A percentile compares a stretch with the other conserved stretches of the same genome.
These are phyloP conservation scores for Amanita rimosa DNA, from an alignment of 768 basidiomycete species.

Conservation along the genomic window DNA sequence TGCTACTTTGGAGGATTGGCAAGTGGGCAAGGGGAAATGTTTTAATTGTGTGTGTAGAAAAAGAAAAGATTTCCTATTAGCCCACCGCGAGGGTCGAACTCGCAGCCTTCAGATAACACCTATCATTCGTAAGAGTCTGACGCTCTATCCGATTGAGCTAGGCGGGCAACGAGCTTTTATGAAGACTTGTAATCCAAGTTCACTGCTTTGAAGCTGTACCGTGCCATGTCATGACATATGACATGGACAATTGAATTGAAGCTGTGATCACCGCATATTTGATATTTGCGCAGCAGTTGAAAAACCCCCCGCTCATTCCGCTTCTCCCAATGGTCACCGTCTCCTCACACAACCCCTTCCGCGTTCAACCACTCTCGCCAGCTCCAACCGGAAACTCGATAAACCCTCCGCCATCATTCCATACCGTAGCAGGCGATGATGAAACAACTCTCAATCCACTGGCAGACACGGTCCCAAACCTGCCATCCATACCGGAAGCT, in stretches of 20 bases:
- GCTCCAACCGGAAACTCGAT: constrained; percentile 15
- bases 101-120: constrained; percentile 62
- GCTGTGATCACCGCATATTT: no score
- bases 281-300: no score
- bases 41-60: constrained; percentile 15
- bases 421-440: neutral
- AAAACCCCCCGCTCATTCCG: no score
- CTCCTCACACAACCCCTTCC: constrained; percentile 22
- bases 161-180: constrained; percentile 28
- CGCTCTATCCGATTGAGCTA: constrained; percentile 60
- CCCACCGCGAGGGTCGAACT: constrained; percentile 80
- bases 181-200: no score
- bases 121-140: constrained; percentile 31
- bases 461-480: neutral
- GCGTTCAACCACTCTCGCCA: constrained; percentile 17
- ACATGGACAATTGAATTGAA: no score
- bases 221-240: no score
- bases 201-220: no score
- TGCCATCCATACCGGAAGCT: neutral
- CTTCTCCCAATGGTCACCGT: no score
- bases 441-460: neutral
- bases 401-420: constrained; percentile 1
- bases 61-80: constrained; percentile 23
- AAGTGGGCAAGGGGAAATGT: constrained; percentile 53
- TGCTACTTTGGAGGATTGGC: constrained; percentile 88